Evolutionary conservation across 2,329 filamentous ascomycete genomes (phyloP).

Genomic region (Cadophora sp.): DNA sequence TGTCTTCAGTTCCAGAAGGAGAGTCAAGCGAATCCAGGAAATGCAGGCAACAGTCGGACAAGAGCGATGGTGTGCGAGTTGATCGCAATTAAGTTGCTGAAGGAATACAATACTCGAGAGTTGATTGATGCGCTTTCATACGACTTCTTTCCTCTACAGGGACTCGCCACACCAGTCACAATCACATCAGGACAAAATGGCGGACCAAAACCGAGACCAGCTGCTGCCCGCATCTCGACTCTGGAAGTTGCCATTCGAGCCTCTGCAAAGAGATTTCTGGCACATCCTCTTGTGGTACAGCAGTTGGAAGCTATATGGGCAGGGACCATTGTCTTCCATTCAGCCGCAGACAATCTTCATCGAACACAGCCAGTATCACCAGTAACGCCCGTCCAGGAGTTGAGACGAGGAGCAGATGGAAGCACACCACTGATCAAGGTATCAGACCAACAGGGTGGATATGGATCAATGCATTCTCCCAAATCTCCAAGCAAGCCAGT

Average conservation of each 20-base stretch:
- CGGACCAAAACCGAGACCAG: conserved; percentile 55
- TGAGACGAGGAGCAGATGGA: conserved; percentile 20
- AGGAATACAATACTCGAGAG: conserved; percentile 87
- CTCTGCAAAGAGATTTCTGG: conserved; percentile 89
- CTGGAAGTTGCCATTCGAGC: conserved; percentile 93
- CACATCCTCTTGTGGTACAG: conserved; percentile 89
- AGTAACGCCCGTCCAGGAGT: conserved; percentile 35
- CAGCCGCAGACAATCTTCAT: conserved; percentile 84
- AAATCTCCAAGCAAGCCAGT: conserved; percentile 35
- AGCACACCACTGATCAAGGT: conserved; percentile 35
- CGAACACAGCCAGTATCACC: conserved; percentile 55
- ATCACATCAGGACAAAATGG: conserved; percentile 45
- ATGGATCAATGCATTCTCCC: conserved; percentile 46
- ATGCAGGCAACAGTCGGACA: conserved; percentile 82
- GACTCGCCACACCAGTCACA: conserved; percentile 62
- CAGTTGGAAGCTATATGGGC: conserved; percentile 98
- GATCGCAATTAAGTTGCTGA: conserved; percentile 85
- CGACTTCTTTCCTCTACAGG: conserved; percentile 92
- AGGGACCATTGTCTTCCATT: conserved; percentile 93
- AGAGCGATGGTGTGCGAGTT: conserved; percentile 90
- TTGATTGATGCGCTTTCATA: conserved; percentile 94
- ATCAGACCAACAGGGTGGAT: conserved; percentile 40
- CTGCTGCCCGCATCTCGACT: conserved; percentile 81
- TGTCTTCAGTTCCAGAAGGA: conserved; percentile 94
- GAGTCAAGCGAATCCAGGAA: conserved; percentile 79